Percentiles rank a stretch among this genome's conserved stretches.
phyloP scores from a whole-genome alignment of 257 asterid genomes.

The Nicotiana tabacum region DNA sequence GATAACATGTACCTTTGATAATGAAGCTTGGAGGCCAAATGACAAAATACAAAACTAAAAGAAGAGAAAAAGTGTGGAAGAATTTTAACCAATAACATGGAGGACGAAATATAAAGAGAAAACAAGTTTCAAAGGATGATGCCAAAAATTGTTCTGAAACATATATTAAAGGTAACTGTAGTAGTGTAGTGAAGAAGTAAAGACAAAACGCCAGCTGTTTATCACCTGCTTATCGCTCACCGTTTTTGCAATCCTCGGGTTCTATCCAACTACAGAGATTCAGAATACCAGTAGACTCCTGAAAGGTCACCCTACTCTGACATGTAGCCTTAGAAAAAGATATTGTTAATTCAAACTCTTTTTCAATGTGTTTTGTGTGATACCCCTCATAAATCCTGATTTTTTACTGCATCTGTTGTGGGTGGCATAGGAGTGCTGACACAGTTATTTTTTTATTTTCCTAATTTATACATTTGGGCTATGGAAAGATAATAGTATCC shows the following conservation, averaged over 20 bases:
- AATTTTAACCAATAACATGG: neutral
- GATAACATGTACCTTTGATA: neutral
- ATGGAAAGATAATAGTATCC: neutral
- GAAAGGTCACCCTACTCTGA: neutral
- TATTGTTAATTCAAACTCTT: neutral
- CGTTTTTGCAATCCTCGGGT: neutral
- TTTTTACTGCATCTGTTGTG: neutral
- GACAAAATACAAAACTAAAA: neutral
- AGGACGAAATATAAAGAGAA: neutral
- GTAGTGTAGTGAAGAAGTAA: neutral
- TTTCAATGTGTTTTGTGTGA: neutral
- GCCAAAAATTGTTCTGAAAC: neutral
- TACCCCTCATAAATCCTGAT: slow-evolving; percentile 4
- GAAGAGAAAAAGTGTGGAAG: neutral
- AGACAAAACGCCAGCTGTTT: neutral
- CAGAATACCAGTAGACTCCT: neutral
- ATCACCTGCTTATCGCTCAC: neutral
- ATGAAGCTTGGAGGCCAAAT: neutral
- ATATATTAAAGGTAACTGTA: neutral
- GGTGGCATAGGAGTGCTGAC: neutral
- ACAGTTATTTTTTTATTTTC: neutral
- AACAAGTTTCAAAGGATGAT: neutral
- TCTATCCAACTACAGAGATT: neutral
- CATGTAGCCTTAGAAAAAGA: neutral
- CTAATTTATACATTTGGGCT: neutral